phyloP scores from a whole-genome alignment of 2,329 filamentous ascomycete species.

The Aspergillus pseudoviridinutans region DNA sequence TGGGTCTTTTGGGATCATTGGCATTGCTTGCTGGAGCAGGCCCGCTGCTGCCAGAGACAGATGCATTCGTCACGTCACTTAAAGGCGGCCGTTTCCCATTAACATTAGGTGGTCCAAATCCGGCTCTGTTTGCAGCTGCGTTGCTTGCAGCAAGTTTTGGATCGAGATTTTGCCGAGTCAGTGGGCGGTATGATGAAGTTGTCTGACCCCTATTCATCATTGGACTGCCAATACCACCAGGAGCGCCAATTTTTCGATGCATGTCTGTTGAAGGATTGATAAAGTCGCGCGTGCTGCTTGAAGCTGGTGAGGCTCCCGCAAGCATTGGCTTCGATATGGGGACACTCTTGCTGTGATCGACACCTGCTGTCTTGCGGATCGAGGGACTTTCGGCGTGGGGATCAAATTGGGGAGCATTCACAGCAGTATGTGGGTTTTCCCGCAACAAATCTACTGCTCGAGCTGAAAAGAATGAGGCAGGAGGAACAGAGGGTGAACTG shows the following conservation, averaged over 20 bases:
- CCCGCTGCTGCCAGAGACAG: conserved; percentile 16
- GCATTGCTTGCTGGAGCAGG: conserved; percentile 20
- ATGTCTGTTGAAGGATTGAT: conserved; percentile 34
- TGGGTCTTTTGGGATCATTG: conserved; percentile 32
- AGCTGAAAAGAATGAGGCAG: conserved; percentile 67
- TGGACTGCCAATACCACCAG: conserved; percentile 28
- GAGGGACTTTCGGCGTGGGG: conserved; percentile 75
- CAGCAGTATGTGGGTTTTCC: conserved; percentile 45
- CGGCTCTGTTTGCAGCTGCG: conserved; percentile 15
- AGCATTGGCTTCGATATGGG: conserved; percentile 57
- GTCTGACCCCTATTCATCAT: conserved; percentile 31
- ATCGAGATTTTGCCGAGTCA: conserved; percentile 40
- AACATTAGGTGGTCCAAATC: conserved; percentile 24
- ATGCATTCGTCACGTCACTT: conserved; percentile 43
- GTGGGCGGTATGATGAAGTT: conserved; percentile 42
- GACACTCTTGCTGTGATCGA: conserved; percentile 75
- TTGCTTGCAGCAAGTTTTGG: conserved; percentile 18
- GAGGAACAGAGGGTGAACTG: conserved; percentile 34
- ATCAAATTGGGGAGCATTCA: conserved; percentile 59
- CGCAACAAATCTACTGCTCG: conserved; percentile 58
- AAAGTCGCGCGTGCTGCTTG: conserved; percentile 29
- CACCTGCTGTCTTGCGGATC: conserved; percentile 80
- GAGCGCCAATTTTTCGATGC: conserved; percentile 34
- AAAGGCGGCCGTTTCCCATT: conserved; percentile 43
- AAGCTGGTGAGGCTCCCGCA: conserved; percentile 25